Conservation (phyloP, 805 yeast species). For the Cyberlindnera mycetangii region DNA sequence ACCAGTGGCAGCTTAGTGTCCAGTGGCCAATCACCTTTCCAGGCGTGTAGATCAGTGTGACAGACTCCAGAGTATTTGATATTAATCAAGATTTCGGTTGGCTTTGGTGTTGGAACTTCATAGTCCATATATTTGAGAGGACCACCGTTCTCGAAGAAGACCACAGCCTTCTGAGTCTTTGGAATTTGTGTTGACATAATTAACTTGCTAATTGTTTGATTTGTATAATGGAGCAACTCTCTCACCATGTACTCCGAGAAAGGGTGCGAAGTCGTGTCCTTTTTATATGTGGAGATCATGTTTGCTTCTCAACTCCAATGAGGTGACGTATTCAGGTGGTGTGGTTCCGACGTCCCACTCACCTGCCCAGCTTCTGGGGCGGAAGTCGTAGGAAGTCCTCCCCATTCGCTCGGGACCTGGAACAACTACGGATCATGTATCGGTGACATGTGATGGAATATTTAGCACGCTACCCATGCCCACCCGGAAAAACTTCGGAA, state of each 20-base stretch:
- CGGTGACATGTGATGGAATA: not conserved
- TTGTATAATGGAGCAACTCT: not conserved
- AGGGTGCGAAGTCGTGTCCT: not conserved
- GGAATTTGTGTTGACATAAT: constrained; percentile 33
- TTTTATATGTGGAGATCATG: not conserved
- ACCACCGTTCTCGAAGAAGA: constrained; percentile 49
- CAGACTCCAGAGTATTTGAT: constrained; percentile 63
- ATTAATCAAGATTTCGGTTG: constrained; percentile 53
- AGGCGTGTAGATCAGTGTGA: constrained; percentile 63
- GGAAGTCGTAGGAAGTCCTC: too few relatives aligned
- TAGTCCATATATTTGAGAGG: constrained; percentile 45
- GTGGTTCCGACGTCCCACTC: too few relatives aligned
- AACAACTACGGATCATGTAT: too few relatives aligned
- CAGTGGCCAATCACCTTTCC: constrained; percentile 57
- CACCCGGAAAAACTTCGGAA: not conserved
- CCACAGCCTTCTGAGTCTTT: constrained; percentile 46
- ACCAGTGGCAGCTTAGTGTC: constrained; percentile 56
- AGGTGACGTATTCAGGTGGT: not conserved
- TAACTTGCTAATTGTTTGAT: constrained; percentile 3
- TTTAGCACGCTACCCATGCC: not conserved
- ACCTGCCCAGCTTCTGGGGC: too few relatives aligned
- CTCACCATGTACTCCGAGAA: too few relatives aligned
- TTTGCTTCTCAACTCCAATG: too few relatives aligned
- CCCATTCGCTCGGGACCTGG: too few relatives aligned
- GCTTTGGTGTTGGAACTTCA: constrained; percentile 52